Base-by-base conservation (phyloP, 176 grass and related monocot genomes). In the Oryza coarctata region DNA sequence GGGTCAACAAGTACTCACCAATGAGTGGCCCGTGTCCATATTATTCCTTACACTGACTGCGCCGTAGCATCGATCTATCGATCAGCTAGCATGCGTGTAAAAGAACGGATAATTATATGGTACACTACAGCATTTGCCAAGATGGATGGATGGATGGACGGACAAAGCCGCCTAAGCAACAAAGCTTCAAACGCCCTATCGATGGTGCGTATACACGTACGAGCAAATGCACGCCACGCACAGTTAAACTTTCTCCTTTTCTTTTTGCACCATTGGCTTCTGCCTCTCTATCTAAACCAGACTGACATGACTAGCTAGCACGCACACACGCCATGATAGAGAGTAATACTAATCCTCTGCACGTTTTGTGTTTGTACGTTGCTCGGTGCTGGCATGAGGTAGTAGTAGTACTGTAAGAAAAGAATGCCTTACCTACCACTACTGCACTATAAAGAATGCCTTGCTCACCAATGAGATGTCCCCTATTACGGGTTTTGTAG, bases 401-500 rank as follows among this genome's bases (percentile, higher is more conserved):
- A 17, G 7, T 3, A 45, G 13, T 45, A 71, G 77, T 77, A 55
- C 65, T 31, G 29, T 22, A 52, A 13, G 87, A 65, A 85, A 89
- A 72, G 72, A 80, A 82, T 39, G 66, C 3, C 43, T 62, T 86
- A 82, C 82, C 82, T 4, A 81, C 82, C 83, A 82, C 12, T 45
- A 47, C 60, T 67, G 67, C 83, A 77, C 12, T n/a, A 47, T 67
- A 74, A 73, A 89, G 77, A n/a, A n/a, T n/a, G n/a, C n/a, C n/a
- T n/a, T n/a, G n/a, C n/a, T n/a, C n/a, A n/a, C n/a, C n/a, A n/a
- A n/a, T n/a, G n/a, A n/a, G n/a, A n/a, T n/a, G n/a, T n/a, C n/a
- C n/a, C n/a, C n/a, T n/a, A n/a, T n/a, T n/a, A n/a, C n/a, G n/a
- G n/a, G n/a, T n/a, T n/a, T n/a, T n/a, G n/a, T n/a, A n/a, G n/a